Evolutionary conservation across 495 filamentous ascomycete genomes (phyloP), one percentile per base, ranked within the genome.

Genomic region (Aspergillus baeticus): DNA sequence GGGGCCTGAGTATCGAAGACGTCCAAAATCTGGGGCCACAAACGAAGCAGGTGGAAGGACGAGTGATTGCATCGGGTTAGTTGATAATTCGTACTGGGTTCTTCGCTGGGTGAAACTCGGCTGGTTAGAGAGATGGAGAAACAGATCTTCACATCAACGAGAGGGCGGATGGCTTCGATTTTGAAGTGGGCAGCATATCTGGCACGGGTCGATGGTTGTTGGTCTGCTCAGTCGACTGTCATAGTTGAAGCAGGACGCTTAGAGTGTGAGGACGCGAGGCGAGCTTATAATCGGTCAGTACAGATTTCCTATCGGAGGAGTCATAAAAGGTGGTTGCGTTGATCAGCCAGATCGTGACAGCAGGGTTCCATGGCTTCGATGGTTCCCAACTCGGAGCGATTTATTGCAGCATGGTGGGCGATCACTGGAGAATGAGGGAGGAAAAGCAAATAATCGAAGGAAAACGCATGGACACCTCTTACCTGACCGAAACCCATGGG

Each of bases 1-100:
- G 69, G 85, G 81, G 71, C 87, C 83, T 68, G 68, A 61, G 59
- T 73, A 76, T 62, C 68, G 65, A 57, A 68, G 59, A 34, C 69
- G 73, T 65, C 74, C 74, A 51, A 78, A 76, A 42, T 73, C 73
- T 53, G 71, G 54, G 23, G 69, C 63, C 61, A 68, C 66, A 60
- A 76, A 71, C 66, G 73, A 72, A 57, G 73, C 68, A 55, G 73
- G 73, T 51, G 73, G 70, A 62, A 78, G 73, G 61, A 76, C 69
- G 69, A 78, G 66, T 64, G 75, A 76, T 76, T 77, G 75, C 75
- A 78, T 78, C 70, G 69, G 71, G 67, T 50, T 58, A 61, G 17
- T 17, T 37, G 42, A 15, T 33, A 14, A 31, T 45, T 22, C 42
- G 36, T 33, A 33, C 21, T 52, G 43, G 35, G 44, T 45, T 29